Evolutionary conservation across 768 basidiomycete species (phyloP).

Genomic region (Rhodotorula kratochvilovae): DNA sequence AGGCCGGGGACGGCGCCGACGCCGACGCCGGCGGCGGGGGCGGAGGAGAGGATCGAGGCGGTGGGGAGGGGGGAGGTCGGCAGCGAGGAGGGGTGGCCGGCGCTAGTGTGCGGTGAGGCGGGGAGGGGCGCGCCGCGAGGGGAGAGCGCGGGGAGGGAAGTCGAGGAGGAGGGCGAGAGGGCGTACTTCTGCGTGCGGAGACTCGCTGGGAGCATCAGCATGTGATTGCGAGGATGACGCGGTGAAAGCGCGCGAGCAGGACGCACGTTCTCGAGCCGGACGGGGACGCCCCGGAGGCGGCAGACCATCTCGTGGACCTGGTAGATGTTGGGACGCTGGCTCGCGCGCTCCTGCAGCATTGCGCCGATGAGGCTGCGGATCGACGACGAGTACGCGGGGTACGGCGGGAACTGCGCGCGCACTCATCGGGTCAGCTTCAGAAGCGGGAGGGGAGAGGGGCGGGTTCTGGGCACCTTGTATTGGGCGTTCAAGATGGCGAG

Average conservation of each 20-base stretch:
- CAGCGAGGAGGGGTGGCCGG: not conserved
- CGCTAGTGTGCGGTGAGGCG: not conserved
- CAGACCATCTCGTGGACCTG: slow-evolving; percentile 80
- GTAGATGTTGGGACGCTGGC: slow-evolving; percentile 79
- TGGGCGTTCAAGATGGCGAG: slow-evolving; percentile 94
- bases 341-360: slow-evolving; percentile 87
- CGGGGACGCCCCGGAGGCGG: slow-evolving; percentile 68
- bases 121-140: not conserved
- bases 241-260: not conserved
- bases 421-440: too few species aligned
- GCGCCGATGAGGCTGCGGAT: slow-evolving; percentile 55
- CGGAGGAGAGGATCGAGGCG: not conserved
- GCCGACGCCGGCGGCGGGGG: not conserved
- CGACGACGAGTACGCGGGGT: slow-evolving; percentile 30
- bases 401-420: slow-evolving; percentile 28
- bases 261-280: slow-evolving; percentile 36
- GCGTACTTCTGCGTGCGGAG: slow-evolving; percentile 28
- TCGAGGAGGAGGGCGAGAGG: not conserved
- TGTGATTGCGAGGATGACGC: not conserved
- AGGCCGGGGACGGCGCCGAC: not conserved
- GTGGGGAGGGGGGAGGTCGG: not conserved
- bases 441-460: slow-evolving; percentile 63
- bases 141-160: not conserved
- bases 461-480: slow-evolving; percentile 65
- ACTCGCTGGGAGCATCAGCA: too few species aligned